Percentiles rank a stretch among this genome's conserved stretches.
Conservation (phyloP, 345 rosid genomes). For the Leavenworthia alabamica region DNA sequence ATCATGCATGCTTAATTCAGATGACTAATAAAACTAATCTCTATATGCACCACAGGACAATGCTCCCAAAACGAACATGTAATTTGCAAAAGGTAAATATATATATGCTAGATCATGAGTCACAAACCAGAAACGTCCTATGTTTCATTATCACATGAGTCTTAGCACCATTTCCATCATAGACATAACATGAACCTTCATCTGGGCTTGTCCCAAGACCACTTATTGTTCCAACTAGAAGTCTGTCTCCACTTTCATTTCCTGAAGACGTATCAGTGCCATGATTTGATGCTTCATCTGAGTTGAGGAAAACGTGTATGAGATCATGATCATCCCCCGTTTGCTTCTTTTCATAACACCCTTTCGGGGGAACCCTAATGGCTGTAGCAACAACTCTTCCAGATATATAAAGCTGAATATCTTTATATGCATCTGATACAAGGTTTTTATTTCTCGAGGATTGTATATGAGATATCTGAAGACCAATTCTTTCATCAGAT, state of each 20-base stretch:
- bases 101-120: slow-evolving; percentile 14
- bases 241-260: slow-evolving; percentile 33
- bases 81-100: slow-evolving; percentile 1
- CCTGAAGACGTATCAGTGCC: slow-evolving; percentile 15
- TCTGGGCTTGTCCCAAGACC: slow-evolving; percentile 73
- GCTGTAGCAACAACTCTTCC: slow-evolving; percentile 80
- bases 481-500: slow-evolving; percentile 24
- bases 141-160: slow-evolving; percentile 87
- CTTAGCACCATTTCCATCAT: slow-evolving; percentile 60
- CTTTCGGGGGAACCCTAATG: slow-evolving; percentile 61
- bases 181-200: slow-evolving; percentile 79
- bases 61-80: neutral
- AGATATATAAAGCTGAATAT: slow-evolving; percentile 66
- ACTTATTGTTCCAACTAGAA: slow-evolving; percentile 59
- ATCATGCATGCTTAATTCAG: neutral
- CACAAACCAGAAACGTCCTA: slow-evolving; percentile 84
- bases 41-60: slow-evolving; percentile 3
- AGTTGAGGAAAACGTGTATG: slow-evolving; percentile 66
- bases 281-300: slow-evolving; percentile 30
- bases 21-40: neutral
- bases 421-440: slow-evolving; percentile 69
- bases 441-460: slow-evolving; percentile 21
- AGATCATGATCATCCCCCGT: slow-evolving; percentile 50
- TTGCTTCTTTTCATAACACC: slow-evolving; percentile 26
- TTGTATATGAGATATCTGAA: slow-evolving; percentile 28